Percentiles rank a stretch among this genome's conserved stretches.
Evolutionary conservation across 805 yeast genomes (phyloP).

Genomic region (Danielia oregonensis): DNA sequence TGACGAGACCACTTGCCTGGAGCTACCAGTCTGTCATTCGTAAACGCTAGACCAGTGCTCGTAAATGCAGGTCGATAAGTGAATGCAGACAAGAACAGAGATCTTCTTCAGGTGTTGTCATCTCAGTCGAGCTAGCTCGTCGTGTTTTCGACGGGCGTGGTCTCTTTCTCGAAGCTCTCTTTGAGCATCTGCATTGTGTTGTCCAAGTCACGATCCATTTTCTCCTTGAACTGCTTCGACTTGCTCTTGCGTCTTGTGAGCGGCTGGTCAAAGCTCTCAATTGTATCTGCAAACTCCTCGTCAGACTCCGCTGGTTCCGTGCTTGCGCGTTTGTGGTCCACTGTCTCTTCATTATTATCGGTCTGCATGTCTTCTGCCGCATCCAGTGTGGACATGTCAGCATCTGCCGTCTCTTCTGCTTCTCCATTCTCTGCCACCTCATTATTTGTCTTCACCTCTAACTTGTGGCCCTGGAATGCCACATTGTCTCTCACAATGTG

Average conservation of each 20-base stretch:
- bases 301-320: conserved; percentile 3
- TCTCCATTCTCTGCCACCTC: conserved; percentile 1
- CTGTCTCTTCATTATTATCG: neutral
- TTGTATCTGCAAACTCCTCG: conserved; percentile 19
- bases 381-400: neutral
- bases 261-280: conserved; percentile 7
- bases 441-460: conserved; percentile 1
- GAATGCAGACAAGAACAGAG: no score
- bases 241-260: conserved; percentile 15
- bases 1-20: no score
- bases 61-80: no score
- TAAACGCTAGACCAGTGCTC: no score
- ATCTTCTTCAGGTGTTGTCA: no score
- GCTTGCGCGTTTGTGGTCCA: neutral
- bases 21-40: no score
- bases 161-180: conserved; percentile 29
- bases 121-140: no score
- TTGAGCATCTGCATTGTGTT: conserved; percentile 37
- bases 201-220: conserved; percentile 32
- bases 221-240: conserved; percentile 31
- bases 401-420: neutral
- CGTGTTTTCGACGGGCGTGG: no score
- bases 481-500: conserved; percentile 13
- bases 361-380: neutral
- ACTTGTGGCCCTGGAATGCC: conserved; percentile 7